A percentile compares a stretch with the other conserved stretches of the same genome.
Evolutionary conservation across 768 basidiomycete genomes (phyloP).

Genomic region (Macrolepiota fuliginosa): DNA sequence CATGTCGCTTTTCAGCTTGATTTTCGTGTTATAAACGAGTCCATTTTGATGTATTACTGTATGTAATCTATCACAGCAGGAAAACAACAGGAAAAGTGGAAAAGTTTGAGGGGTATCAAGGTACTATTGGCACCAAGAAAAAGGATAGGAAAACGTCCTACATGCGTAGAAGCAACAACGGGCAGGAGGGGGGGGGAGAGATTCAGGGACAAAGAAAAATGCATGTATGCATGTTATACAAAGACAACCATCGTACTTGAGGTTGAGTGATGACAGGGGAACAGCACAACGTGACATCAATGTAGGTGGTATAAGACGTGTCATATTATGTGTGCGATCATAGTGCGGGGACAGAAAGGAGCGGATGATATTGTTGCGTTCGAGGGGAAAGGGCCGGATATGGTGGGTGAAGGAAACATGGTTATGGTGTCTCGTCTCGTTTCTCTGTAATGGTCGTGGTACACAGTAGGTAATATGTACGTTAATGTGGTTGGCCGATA

Average conservation of each 20-base stretch:
- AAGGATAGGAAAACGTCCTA: background rate
- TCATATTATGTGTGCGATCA: background rate
- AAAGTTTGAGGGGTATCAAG: constrained; percentile 6
- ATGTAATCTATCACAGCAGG: constrained; percentile 12
- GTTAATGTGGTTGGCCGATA: constrained; percentile 4
- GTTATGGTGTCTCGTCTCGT: constrained; percentile 9
- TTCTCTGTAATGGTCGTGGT: constrained; percentile 11
- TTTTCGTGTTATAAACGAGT: background rate
- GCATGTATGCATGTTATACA: background rate
- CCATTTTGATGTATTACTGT: constrained; percentile 9
- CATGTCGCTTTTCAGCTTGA: no score
- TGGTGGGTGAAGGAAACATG: background rate
- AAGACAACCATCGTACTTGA: background rate
- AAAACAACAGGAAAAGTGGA: background rate
- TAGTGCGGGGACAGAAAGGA: background rate
- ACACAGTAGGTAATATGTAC: constrained; percentile 15
- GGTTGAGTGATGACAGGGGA: background rate
- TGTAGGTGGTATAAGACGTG: constrained; percentile 10
- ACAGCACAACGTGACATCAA: constrained; percentile 9
- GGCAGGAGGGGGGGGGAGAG: background rate
- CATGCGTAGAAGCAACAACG: background rate
- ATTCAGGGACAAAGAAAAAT: background rate
- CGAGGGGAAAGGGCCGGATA: background rate
- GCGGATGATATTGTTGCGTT: background rate
- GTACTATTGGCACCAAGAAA: background rate